A percentile compares a stretch with the other conserved stretches of the same genome.
These are phyloP conservation scores for Penicillium fuscoglaucum DNA, from an alignment of 2,329 filamentous ascomycete genomes.

Conservation along the genomic window DNA sequence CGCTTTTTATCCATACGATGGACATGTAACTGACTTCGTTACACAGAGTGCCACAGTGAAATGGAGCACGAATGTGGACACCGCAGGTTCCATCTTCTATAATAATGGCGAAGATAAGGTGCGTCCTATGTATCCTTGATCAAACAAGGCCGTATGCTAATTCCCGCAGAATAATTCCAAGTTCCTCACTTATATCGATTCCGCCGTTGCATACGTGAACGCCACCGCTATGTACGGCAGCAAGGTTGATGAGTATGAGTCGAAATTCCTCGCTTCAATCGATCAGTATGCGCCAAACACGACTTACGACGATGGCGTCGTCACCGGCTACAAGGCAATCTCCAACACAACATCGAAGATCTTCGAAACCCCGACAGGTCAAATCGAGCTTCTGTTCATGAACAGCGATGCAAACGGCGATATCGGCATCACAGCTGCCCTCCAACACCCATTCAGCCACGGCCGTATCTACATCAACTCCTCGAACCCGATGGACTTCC, in stretches of 20 bases:
- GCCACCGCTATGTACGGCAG: conserved; percentile 23
- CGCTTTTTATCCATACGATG: background rate
- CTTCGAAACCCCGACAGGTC: conserved; percentile 26
- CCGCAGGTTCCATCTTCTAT: conserved; percentile 34
- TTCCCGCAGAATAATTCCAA: conserved; percentile 23
- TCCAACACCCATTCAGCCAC: conserved; percentile 34
- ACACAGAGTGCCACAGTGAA: conserved; percentile 33
- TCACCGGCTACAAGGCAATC: conserved; percentile 31
- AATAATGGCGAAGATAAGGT: conserved; percentile 30
- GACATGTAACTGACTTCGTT: conserved; percentile 5
- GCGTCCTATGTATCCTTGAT: background rate
- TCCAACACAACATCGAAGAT: conserved; percentile 29
- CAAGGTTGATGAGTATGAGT: conserved; percentile 13
- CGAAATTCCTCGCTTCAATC: conserved; percentile 18
- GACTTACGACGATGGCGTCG: conserved; percentile 26
- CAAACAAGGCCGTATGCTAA: conserved; percentile 6
- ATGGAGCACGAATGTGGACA: conserved; percentile 30
- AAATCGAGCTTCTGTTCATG: conserved; percentile 32
- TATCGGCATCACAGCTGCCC: conserved; percentile 30
- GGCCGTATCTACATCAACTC: conserved; percentile 35
- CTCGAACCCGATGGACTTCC: conserved; percentile 30
- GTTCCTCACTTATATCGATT: conserved; percentile 32
- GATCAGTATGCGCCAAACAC: conserved; percentile 25
- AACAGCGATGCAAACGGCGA: conserved; percentile 31
- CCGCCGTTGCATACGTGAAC: conserved; percentile 31